Base-by-base conservation (phyloP, 2,329 filamentous ascomycete species). In the Ophiostoma sp. region DNA sequence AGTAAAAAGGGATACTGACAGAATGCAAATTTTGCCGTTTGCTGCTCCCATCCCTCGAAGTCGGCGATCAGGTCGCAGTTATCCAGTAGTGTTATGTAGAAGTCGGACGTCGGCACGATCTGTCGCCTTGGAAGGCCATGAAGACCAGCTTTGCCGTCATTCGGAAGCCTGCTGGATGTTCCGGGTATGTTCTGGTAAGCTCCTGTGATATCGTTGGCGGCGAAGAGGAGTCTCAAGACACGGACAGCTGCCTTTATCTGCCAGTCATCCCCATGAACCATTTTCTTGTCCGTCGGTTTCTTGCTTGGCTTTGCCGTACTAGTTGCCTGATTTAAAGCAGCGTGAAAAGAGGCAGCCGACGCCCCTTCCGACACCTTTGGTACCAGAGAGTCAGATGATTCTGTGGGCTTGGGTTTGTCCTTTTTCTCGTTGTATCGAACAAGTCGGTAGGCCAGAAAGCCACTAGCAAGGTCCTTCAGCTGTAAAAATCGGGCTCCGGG, bases 1-100 rank as follows among this genome's bases (percentile, higher is more conserved):
- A 98, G 85, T 77, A 97, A 91, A 78, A 97, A 97, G 0, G 95
- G 94, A 78, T 97, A 97, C 79, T 97, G 93, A 79, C 94, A 97
- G 79, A 98, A 97, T 0, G 93, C 89, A 79, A 97, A 97, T 76
- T 90, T 93, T 25, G 87, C 87, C 70, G 87, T 87, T 76, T 88
- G 91, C 4, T 89, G 87, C 79, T 97, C 94, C 95, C 95, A 98
- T 11, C 89, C 87, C 78, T 97, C 93, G 78, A 97, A 97, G 80
- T 98, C 95, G 0, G 88, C 89, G 64, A 96, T 88, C 7, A 97
- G 85, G 79, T 97, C 93, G n/a, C 91, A 89, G 78, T 93, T 94
- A 79, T 98, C 95, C 11, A 97, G 87, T 74, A 97, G 83, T 0
- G 92, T 92, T 78, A 93, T 94, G 81, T 97, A 98, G 79, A 97